phyloP scores from a whole-genome alignment of 805 yeast genomes.

The Candida peoriensis region DNA sequence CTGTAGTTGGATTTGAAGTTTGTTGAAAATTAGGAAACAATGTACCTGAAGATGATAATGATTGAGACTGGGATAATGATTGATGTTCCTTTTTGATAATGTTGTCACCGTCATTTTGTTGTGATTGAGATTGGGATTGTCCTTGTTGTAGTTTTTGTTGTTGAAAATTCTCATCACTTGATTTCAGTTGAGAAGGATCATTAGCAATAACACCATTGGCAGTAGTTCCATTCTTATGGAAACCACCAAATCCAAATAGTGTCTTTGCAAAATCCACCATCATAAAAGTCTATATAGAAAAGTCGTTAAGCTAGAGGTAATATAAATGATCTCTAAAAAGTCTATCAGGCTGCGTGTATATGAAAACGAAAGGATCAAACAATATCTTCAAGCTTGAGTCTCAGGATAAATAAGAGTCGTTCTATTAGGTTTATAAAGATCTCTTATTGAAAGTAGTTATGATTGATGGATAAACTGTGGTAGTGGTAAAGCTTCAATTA shows the following conservation, averaged over 20 bases:
- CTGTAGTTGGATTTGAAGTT: slow-evolving; percentile 63
- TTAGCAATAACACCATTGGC: neutral
- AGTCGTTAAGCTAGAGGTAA: no score
- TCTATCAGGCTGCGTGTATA: no score
- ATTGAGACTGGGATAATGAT: slow-evolving; percentile 8
- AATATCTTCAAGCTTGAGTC: no score
- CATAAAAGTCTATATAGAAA: no score
- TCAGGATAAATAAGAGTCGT: no score
- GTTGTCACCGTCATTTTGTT: slow-evolving; percentile 10
- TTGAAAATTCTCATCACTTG: slow-evolving; percentile 1
- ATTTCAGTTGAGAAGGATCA: neutral
- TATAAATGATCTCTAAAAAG: no score
- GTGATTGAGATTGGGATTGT: slow-evolving; percentile 8
- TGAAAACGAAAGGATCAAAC: no score
- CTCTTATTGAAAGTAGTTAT: no score
- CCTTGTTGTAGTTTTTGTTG: slow-evolving; percentile 12
- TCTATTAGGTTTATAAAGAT: no score
- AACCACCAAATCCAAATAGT: slow-evolving; percentile 32
- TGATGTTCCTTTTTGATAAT: slow-evolving; percentile 11
- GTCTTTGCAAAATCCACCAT: slow-evolving; percentile 38
- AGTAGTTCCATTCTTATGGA: slow-evolving; percentile 15
- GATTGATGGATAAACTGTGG: no score
- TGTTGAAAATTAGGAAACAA: slow-evolving; percentile 37
- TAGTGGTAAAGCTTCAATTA: no score
- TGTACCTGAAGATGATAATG: slow-evolving; percentile 6